Conservation (phyloP, 345 rosid genomes). For the Eucalyptus cloeziana region DNA sequence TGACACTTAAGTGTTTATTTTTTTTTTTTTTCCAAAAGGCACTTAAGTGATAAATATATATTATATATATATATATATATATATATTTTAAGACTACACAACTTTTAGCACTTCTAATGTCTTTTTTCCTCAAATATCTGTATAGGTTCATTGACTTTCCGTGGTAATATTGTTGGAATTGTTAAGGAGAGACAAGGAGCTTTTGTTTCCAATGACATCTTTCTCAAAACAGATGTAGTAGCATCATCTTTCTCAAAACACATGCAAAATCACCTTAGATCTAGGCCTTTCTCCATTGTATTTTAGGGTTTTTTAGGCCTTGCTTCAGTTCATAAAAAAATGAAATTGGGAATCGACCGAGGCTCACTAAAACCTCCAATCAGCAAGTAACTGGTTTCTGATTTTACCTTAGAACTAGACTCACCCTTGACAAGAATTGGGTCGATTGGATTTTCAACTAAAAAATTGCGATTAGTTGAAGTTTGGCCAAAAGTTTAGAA, state of each 20-base stretch:
- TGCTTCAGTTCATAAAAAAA: too few species aligned
- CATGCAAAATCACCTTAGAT: background rate
- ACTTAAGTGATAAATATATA: too few species aligned
- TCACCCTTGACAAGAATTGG: background rate
- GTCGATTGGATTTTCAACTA: background rate
- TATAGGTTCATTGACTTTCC: background rate
- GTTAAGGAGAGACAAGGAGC: background rate
- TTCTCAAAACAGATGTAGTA: background rate
- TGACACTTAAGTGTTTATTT: fast-evolving
- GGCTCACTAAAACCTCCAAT: background rate
- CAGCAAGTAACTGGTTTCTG: fast-evolving
- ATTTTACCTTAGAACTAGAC: background rate
- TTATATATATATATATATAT: too few species aligned
- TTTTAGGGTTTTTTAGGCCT: background rate
- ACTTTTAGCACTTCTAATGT: fast-evolving
- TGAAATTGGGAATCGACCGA: background rate
- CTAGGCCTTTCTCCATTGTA: background rate
- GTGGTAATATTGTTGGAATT: background rate
- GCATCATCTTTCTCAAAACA: background rate
- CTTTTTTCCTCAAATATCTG: too few species aligned
- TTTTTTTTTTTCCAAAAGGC: too few species aligned
- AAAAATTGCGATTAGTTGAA: background rate
- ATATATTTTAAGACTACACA: too few species aligned
- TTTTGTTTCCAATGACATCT: background rate
- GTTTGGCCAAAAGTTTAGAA: background rate